Evolutionary conservation across 1,284 basidiomycete genomes (phyloP), one percentile per base, ranked within the genome.

Genomic region (Trametes versicolor): DNA sequence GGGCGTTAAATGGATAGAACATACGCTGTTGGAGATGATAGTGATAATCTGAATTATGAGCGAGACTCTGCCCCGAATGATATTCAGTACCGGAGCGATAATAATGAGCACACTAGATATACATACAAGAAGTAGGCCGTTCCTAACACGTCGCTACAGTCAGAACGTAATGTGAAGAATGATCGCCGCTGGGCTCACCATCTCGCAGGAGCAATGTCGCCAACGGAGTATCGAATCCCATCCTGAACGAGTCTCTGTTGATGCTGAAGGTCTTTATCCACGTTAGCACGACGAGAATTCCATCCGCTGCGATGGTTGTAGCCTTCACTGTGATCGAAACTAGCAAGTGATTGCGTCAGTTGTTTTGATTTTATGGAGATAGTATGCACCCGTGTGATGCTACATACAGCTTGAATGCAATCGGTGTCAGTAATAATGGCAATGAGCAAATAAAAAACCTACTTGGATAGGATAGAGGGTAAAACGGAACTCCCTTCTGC

Each of bases 51-150:
- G 57, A 53, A 58, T 57, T 15, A 50, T 39, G 21, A 66, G 50
- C 13, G 63, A 25, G n/a, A 54, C 45, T 1, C 64, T 65, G 12
- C 21, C 10, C 4, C 32, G 19, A 25, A 10, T 10, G 9, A 7
- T 1, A 15, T 12, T 51, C 17, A 45, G 17, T 4, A 8, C 2
- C 17, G 1, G 36, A 34, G 32, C 23, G 13, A 4, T 10, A 7
- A 8, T 12, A n/a, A 12, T 13, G 9, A 41, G 2, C n/a, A n/a
- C n/a, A n/a, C n/a, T n/a, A 4, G 27, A n/a, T 13, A 3, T 13
- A 36, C 62, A 15, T 32, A 67, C 66, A 62, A 17, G 39, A 67
- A 67, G 53, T 67, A 67, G 1, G 49, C 57, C 32, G 66, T 67
- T 4, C 66, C 66, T 67, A 19, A 2, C 4, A 50, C 12, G 19